These are phyloP conservation scores for Volvox africanus DNA, from an alignment of 139 green algal genomes.

Conservation along the genomic window DNA sequence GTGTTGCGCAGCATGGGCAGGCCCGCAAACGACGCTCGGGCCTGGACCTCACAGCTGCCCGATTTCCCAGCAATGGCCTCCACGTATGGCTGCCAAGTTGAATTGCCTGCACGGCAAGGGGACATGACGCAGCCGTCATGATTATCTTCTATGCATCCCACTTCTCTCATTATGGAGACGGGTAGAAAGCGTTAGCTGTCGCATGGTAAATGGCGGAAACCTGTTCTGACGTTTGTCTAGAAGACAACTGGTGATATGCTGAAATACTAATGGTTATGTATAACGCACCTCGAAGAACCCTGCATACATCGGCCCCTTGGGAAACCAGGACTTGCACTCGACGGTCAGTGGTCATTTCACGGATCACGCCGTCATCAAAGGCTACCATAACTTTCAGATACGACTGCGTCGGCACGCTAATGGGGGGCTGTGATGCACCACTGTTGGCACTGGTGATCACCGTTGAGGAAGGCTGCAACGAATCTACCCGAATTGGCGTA, in stretches of 20 bases:
- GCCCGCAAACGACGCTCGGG: conserved; percentile 40
- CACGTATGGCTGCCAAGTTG: not conserved
- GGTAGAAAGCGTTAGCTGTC: too few relatives aligned
- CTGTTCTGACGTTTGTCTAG: too few relatives aligned
- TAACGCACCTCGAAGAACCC: not conserved
- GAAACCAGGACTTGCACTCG: conserved; percentile 30
- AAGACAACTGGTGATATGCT: too few relatives aligned
- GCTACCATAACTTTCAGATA: conserved; percentile 35
- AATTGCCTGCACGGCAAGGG: not conserved
- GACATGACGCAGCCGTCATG: too few relatives aligned
- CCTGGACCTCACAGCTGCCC: conserved; percentile 21
- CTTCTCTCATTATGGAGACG: too few relatives aligned
- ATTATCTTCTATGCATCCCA: too few relatives aligned
- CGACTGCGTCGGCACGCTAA: conserved; percentile 41
- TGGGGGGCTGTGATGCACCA: conserved; percentile 45
- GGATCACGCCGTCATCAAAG: conserved; percentile 53
- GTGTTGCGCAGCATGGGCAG: conserved; percentile 10
- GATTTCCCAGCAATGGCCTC: not conserved
- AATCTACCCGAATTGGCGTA: conserved; percentile 34
- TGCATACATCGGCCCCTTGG: conserved; percentile 50
- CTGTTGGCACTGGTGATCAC: conserved; percentile 42
- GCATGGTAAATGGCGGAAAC: too few relatives aligned
- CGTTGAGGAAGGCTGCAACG: conserved; percentile 12
- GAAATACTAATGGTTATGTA: too few relatives aligned
- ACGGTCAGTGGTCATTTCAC: conserved; percentile 53